Evolutionary conservation across 176 grass and related monocot genomes (phyloP), one percentile per base, ranked within the genome.

Genomic region (Leersia perrieri): DNA sequence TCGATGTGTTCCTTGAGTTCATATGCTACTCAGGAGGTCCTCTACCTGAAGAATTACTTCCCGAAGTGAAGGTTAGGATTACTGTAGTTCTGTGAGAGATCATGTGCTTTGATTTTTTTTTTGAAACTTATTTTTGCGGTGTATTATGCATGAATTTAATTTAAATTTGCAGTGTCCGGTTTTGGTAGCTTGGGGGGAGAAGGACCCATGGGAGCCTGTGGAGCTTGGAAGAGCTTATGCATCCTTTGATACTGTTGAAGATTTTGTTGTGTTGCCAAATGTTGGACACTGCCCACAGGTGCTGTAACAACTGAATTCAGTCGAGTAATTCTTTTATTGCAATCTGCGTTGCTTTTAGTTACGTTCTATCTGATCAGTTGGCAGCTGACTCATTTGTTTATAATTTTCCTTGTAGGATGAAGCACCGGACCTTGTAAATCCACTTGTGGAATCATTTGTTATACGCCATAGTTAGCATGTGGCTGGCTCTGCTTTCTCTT

Each of bases 251-350:
- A 45, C 58, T 11, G 95, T 98, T 1, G 95, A 98, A 89, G 84
- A 98, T 88, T 98, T 98, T 81, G 44, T 98, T 42, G 88, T 93
- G 33, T 81, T 98, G 20, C 95, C 95, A 47, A 72, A 93, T 47
- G 95, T 98, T 67, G 95, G 95, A 75, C 95, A 98, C 91, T 98
- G 95, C 38, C 95, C 95, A 26, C 95, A 94, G 90, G 95, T 94
- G 62, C 41, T 35, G 47, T 10, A 57, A 55, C 62, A 79, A 9
- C 47, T 68, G 40, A 40, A 27, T 38, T 75, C 83, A 35, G 9
- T 75, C 0, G 22, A 31, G 3, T 79, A 53, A 33, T 53, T n/a
- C 7, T 72, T 69, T 38, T 34, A 38, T 47, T 64, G 11, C n/a
- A 58, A 62, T 33, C 33, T 73, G 31, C 58, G 33, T 86, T 69